Base-by-base conservation (phyloP, 768 basidiomycete genomes). In the Tephrocybe sp. region DNA sequence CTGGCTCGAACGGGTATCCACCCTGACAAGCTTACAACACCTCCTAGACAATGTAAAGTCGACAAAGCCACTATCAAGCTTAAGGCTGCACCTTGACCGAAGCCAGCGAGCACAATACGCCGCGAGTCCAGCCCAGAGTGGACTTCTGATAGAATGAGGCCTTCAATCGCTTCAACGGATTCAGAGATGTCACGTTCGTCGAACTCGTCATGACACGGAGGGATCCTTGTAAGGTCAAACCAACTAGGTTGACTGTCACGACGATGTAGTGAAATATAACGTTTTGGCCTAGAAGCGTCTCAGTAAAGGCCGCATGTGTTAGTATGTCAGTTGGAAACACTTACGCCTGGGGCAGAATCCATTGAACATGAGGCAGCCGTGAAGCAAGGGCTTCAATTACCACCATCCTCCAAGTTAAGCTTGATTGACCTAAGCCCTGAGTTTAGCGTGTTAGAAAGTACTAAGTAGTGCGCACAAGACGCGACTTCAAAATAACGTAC, bases 271-370 rank as follows among this genome's bases (percentile, higher is more conserved):
- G 64, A 60, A 13, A 74, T 64, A 9, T 63, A 63, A 31, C 60
- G 60, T 9, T 59, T 55, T 4, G 65, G 62, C 25, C 73, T 59
- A 28, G 3, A 32, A 4, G 5, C 6, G 21, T 12, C 5, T 18
- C 7, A 37, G 16, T 7, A 30, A 6, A 37, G 36, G 18, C 21
- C 18, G 15, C 25, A 34, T 32, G 36, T 24, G 4, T 9, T 36
- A 37, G 45, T 9, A 18, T 19, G 30, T 34, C 36, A 37, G 15
- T 12, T n/a, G n/a, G n/a, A n/a, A n/a, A n/a, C 9, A 55, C 69
- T 28, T 54, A 75, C 75, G 75, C 73, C 55, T 76, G 72, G 5
- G 73, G 75, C 11, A 75, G 52, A 18, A 76, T 56, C 74, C 74
- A 76, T 48, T 69, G 64, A n/a, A 75, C 59, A 32, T 63, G 64